A percentile compares a stretch with the other conserved stretches of the same genome.
Conservation (phyloP, 192 early-diverging fungal genomes). For the Geosiphon pyriformis region DNA sequence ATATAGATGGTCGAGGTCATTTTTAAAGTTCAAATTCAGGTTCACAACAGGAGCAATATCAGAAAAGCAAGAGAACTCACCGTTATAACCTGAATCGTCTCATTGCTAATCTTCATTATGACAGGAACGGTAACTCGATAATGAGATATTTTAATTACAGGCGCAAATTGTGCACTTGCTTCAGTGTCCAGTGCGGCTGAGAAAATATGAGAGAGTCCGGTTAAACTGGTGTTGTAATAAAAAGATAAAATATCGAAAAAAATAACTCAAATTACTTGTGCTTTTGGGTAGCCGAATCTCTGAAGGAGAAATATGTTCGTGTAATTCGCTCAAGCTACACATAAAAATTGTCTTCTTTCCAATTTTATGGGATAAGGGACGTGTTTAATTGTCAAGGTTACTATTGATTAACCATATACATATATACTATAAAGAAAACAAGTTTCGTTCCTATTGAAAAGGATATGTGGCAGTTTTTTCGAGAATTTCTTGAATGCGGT, state of each 20-base stretch:
- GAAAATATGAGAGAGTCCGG: neutral
- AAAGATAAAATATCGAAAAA: no score
- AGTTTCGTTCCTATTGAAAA: neutral
- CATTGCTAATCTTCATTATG: constrained; percentile 73
- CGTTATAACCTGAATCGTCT: constrained; percentile 76
- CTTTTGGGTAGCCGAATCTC: constrained; percentile 76
- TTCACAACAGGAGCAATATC: no score
- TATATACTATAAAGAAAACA: neutral
- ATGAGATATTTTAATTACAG: constrained; percentile 64
- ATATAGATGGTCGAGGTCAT: no score
- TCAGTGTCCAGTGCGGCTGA: constrained; percentile 67
- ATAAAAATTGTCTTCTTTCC: constrained; percentile 66
- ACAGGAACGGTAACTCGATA: constrained; percentile 65
- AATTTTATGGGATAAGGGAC: constrained; percentile 47
- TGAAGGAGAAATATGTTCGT: constrained; percentile 63
- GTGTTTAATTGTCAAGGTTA: constrained; percentile 4
- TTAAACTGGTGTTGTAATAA: neutral
- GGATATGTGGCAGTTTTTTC: constrained; percentile 43
- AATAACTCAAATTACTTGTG: constrained; percentile 45
- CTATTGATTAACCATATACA: neutral
- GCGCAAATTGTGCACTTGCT: constrained; percentile 53
- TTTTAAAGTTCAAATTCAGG: no score
- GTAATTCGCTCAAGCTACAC: constrained; percentile 59
- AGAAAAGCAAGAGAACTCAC: no score
- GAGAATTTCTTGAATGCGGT: constrained; percentile 67